Evolutionary conservation across 345 rosid species (phyloP).

Genomic region (Garcia nutans): DNA sequence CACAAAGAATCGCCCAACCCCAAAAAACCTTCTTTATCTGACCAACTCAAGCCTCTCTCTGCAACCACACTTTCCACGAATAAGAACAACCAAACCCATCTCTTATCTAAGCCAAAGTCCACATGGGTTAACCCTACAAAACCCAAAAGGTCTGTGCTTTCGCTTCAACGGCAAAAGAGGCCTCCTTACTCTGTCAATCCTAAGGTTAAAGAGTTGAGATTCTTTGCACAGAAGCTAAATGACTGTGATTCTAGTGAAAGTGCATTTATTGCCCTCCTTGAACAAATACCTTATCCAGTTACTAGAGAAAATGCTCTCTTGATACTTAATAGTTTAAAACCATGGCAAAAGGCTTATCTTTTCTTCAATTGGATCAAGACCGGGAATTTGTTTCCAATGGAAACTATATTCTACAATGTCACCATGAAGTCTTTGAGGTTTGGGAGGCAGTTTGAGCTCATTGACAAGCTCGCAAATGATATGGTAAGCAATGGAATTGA

Average conservation of each 20-base stretch:
- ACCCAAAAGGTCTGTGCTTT: conserved; percentile 83
- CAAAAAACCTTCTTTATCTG: conserved; percentile 65
- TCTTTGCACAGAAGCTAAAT: conserved; percentile 67
- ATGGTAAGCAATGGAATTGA: conserved; percentile 69
- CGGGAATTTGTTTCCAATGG: conserved; percentile 71
- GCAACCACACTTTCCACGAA: conserved; percentile 52
- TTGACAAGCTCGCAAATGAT: conserved; percentile 77
- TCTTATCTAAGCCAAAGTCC: conserved; percentile 72
- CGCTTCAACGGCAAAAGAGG: conserved; percentile 74
- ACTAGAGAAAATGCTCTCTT: conserved; percentile 63
- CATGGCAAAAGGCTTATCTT: conserved; percentile 65
- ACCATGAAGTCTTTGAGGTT: conserved; percentile 81
- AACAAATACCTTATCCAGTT: conserved; percentile 56
- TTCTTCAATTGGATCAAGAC: conserved; percentile 76
- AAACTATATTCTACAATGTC: conserved; percentile 77
- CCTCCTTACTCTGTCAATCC: conserved; percentile 64
- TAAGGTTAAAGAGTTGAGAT: conserved; percentile 53
- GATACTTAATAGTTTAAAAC: conserved; percentile 60
- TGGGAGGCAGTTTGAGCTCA: conserved; percentile 78
- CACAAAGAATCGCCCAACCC: conserved; percentile 33
- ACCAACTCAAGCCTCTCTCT: conserved; percentile 80
- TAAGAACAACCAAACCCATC: conserved; percentile 31
- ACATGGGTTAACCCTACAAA: conserved; percentile 80
- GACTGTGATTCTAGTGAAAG: conserved; percentile 46
- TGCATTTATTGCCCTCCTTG: conserved; percentile 48